Base-by-base conservation (phyloP, 257 asterid genomes). In the Salvia rosmarinus region DNA sequence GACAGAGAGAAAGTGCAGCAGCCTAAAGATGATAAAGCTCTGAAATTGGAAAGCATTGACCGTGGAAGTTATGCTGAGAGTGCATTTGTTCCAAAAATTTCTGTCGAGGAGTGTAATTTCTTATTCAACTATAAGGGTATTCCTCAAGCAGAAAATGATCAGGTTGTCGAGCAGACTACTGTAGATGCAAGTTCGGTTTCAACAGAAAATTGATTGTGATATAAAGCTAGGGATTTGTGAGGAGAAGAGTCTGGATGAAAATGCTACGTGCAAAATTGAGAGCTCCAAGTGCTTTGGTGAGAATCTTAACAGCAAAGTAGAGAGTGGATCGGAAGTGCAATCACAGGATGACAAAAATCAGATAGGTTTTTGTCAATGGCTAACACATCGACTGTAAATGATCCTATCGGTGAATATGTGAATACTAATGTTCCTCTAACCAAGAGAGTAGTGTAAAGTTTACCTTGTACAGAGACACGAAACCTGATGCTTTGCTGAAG, bases 41-140 rank as follows among this genome's bases (percentile, higher is more conserved):
- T 80, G 75, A 86, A 80, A 78, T 78, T 83, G n/a, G 91, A 88
- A 82, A 75, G 78, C 85, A 73, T 79, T 66, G 96, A 87, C 65
- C 96, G 74, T 72, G 90, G 96, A 68, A 89, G 96, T 73, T 91
- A 86, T 78, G 89, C 91, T 47, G 99, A 91, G 83, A 91, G 91
- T 78, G 82, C 82, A 14, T 79, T 78, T 74, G 39, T 81, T 77
- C 89, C 93, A 0, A 89, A 88, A 39, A 59, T 68, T 58, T 54
- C 84, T 9, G 52, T 39, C 6, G 79, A 68, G 71, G 88, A 82
- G 68, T 80, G 57, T 14, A 79, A 60, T 77, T 82, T 79, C 70
- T 76, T 84, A 50, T 76, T 82, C 51, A 68, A 49, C 58, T 35
- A 64, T 42, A 73, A 78, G 65, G 84, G 77, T 70, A 40, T 70